Evolutionary conservation across 768 basidiomycete genomes (phyloP).

Genomic region (Suillus tomentosus): DNA sequence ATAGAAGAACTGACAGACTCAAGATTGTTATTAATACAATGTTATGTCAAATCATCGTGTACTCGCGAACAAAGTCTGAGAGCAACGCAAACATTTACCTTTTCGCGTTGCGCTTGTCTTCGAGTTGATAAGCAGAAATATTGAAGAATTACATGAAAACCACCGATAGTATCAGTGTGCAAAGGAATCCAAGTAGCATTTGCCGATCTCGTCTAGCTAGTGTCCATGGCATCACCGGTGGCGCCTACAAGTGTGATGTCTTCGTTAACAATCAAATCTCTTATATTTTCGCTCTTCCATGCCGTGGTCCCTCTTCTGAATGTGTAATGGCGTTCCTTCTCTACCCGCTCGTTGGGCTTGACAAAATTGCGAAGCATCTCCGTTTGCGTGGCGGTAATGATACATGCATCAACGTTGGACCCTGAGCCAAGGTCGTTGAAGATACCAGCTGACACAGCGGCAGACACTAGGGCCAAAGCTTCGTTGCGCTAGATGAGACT

Average conservation of each 20-base stretch:
- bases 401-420: slow-evolving; percentile 96
- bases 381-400: slow-evolving; percentile 84
- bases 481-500: slow-evolving; percentile 60
- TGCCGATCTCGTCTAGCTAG: slow-evolving; percentile 47
- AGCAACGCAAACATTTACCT: not conserved
- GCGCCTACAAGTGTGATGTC: slow-evolving; percentile 50
- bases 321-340: slow-evolving; percentile 67
- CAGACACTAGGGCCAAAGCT: slow-evolving; percentile 80
- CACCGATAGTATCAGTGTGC: not conserved
- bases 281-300: slow-evolving; percentile 80
- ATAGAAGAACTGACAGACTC: not conserved
- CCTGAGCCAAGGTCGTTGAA: slow-evolving; percentile 99
- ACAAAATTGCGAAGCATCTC: slow-evolving; percentile 95
- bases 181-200: slow-evolving; percentile 7
- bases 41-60: not conserved
- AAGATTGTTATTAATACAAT: not conserved
- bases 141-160: not conserved
- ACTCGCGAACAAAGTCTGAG: not conserved
- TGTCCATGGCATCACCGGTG: slow-evolving; percentile 77
- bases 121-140: not conserved
- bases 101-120: not conserved
- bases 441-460: slow-evolving; percentile 92
- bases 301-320: slow-evolving; percentile 90
- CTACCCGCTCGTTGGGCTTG: slow-evolving; percentile 83
- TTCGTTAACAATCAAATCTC: slow-evolving; percentile 73